Conservation (phyloP, 352 stramenopile genomes). For the Globisporangium okanoganense region DNA sequence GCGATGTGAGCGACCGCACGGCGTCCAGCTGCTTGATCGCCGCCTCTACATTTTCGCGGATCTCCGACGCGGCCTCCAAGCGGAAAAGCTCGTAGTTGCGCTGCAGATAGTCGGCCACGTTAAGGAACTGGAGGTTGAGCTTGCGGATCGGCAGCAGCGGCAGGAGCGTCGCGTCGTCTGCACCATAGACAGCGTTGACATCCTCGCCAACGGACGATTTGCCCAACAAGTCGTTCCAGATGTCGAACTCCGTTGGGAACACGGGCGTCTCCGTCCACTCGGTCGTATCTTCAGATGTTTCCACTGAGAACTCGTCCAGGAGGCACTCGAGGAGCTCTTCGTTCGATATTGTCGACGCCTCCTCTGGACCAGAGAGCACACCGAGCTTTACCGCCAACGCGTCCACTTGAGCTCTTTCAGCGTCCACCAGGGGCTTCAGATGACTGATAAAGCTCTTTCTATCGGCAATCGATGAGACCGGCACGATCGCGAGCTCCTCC, state of each 20-base stretch:
- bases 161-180: conserved; percentile 37
- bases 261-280: conserved; percentile 27
- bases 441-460: conserved; percentile 37
- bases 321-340: conserved; percentile 51
- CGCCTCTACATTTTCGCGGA: conserved; percentile 83
- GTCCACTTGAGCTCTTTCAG: conserved; percentile 28
- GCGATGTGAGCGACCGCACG: conserved; percentile 31
- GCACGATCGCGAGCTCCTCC: conserved; percentile 59
- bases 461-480: conserved; percentile 46
- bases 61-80: conserved; percentile 86
- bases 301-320: conserved; percentile 49
- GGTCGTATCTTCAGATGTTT: conserved; percentile 21
- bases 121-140: conserved; percentile 95
- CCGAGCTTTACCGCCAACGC: conserved; percentile 42
- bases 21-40: conserved; percentile 76
- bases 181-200: conserved; percentile 25
- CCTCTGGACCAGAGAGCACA: conserved; percentile 34
- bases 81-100: conserved; percentile 91
- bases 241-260: conserved; percentile 84
- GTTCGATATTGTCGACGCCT: conserved; percentile 28
- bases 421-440: conserved; percentile 28
- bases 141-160: conserved; percentile 89
- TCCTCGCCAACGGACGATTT: not conserved
- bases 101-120: conserved; percentile 91
- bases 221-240: conserved; percentile 76